Conservation (phyloP, 2,329 filamentous ascomycete genomes). For the Beauveria sp. region DNA sequence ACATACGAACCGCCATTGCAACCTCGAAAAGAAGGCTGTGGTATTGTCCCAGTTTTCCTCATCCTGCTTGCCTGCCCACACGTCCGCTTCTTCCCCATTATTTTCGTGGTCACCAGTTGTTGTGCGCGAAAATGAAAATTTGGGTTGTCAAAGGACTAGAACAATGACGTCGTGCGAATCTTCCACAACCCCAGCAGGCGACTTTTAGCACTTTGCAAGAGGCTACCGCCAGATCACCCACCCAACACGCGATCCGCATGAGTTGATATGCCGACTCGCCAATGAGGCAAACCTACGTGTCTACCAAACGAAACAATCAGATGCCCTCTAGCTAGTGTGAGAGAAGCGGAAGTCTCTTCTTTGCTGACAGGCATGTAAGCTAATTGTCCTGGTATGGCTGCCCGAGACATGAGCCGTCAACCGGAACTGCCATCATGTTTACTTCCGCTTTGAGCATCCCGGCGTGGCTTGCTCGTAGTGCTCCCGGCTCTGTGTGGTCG, state of each 20-base stretch:
- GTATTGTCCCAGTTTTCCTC: background rate
- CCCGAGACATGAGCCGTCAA: background rate
- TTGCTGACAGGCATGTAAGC: conserved; percentile 4
- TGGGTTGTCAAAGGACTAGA: background rate
- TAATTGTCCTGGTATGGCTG: conserved; percentile 3
- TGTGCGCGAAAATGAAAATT: background rate
- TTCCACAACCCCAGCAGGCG: background rate
- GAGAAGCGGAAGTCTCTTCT: background rate
- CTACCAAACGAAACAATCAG: background rate
- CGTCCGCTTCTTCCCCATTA: background rate
- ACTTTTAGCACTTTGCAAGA: background rate
- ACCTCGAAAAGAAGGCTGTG: background rate
- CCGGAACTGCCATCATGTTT: background rate
- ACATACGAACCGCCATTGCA: background rate
- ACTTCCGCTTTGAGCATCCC: conserved; percentile 11
- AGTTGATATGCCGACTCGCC: background rate
- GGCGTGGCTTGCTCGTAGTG: conserved; percentile 1
- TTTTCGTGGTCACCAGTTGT: background rate
- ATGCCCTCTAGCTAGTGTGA: background rate
- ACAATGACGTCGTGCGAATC: conserved; percentile 7
- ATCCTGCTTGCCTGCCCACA: background rate
- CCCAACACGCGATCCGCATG: background rate
- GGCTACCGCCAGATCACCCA: conserved; percentile 2
- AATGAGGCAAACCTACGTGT: background rate
- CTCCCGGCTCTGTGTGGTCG: background rate